Evolutionary conservation across 768 basidiomycete genomes (phyloP), one percentile per base, ranked within the genome.

Genomic region (Boletus bicolor): DNA sequence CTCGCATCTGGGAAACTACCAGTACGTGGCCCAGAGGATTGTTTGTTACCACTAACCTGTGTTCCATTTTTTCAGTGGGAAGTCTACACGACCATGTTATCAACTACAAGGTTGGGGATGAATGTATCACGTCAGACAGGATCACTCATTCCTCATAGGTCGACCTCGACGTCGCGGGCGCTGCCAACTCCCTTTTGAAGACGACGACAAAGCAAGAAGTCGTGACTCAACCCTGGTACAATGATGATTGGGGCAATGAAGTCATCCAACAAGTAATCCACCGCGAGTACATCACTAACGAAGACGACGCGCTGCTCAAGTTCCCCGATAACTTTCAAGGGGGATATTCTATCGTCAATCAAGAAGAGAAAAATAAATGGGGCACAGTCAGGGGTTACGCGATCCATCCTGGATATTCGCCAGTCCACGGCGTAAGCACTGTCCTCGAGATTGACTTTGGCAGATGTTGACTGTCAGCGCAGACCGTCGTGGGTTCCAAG

Each of bases 21-120:
- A 84, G 82, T 84, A 36, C 49, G 81, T 72, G 5, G 7, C 21
- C 24, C 44, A 24, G 21, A 32, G 2, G 26, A 19, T 49, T 24
- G 10, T 47, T 32, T 19, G 28, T 11, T 10, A 8, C 8, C 10
- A 19, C 35, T 55, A 24, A 55, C 37, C 15, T 15, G 15, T 47
- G 26, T 21, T 24, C 19, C 7, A 8, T n/a, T 8, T 28, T 54
- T 35, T 6, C 42, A 82, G 82, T 85, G 82, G 85, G 85, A 11
- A 83, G 78, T 38, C 66, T 87, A 11, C 85, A 87, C 56, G 85
- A 87, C 64, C 85, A 86, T 60, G 79, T 86, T 35, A 82, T 87
- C 64, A 85, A 84, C 65, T 83, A 75, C 69, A 83, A 82, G 68
- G 80, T 76, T n/a, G 10, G 56, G 26, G 12, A 43, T 21, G 21